Evolutionary conservation across 2,329 filamentous ascomycete genomes (phyloP), one percentile per base, ranked within the genome.

Genomic region (Pseudogymnoascus sp.): DNA sequence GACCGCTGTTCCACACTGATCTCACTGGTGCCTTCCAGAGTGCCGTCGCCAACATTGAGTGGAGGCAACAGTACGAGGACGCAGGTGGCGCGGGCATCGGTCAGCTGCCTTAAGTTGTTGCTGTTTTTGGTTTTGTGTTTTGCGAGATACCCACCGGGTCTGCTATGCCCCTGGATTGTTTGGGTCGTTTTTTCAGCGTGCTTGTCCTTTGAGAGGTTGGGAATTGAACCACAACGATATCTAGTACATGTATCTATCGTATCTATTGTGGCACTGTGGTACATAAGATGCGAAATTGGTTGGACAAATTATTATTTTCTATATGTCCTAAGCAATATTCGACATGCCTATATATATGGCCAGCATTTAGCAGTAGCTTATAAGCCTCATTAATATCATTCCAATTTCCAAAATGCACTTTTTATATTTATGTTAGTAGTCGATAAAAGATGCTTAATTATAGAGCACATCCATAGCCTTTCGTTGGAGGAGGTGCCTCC

Each of bases 1-100:
- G 90, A 69, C 93, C 95, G 3, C 83, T 97, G 68, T 97, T 99
- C 83, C 95, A 99, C 73, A 85, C 96, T 62, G 95, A 97, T 74
- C 77, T 97, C 61, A 95, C 91, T 3, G 92, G 88, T 71, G 95
- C 95, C 5, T 76, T 97, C 69, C 90, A 97, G 75, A 91, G 88
- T 69, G 93, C 92, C 2, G 85, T 97, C 69, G 85, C 88, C 31
- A 96, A 96, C 68, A 83, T 90, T 0, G 84, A 91, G 75, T 81
- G 80, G 0, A 77, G 81, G 61, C 72, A 75, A 6, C 77, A 79
- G 59, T 69, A 69, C 62, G 69, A 73, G 64, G 66, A 64, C 42
- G 49, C 64, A 6, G 71, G 70, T n/a, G 71, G 70, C 7, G 60
- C 64, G 5, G 70, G 68, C 34, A 63, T 66, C 38, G 66, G 66